Evolutionary conservation across 2,329 filamentous ascomycete genomes (phyloP).

Genomic region (Cladosporium velox): DNA sequence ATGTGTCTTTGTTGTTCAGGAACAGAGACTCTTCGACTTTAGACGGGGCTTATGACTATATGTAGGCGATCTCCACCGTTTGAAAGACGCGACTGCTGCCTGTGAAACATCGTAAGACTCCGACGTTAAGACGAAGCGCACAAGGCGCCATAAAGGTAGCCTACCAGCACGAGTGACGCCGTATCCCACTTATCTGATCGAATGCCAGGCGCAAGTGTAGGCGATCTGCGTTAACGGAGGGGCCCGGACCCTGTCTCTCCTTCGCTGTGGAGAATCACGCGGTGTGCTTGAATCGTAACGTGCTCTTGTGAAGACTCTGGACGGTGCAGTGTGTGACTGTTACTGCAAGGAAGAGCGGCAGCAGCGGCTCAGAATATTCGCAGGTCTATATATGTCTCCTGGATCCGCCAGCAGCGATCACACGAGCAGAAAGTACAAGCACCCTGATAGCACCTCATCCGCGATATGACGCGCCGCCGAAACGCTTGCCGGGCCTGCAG

Average conservation of each 20-base stretch:
- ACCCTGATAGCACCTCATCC: constrained; percentile 16
- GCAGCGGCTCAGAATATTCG: neutral
- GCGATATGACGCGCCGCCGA: constrained; percentile 11
- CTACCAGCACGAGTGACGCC: constrained; percentile 18
- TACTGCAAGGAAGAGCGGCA: neutral
- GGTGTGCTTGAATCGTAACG: constrained; percentile 3
- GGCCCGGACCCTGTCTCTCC: constrained; percentile 10
- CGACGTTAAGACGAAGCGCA: constrained; percentile 3
- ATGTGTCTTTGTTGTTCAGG: neutral
- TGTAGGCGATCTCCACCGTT: constrained; percentile 4
- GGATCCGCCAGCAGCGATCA: neutral
- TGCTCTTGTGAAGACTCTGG: neutral
- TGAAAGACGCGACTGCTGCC: constrained; percentile 11
- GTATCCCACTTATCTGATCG: constrained; percentile 19
- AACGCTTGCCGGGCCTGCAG: constrained; percentile 2
- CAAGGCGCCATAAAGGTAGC: constrained; percentile 11
- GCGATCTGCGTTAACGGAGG: constrained; percentile 20
- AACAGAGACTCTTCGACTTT: neutral
- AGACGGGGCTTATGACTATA: constrained; percentile 3
- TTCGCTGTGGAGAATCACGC: neutral
- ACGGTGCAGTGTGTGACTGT: neutral
- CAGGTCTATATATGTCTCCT: constrained; percentile 1
- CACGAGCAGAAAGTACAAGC: constrained; percentile 1
- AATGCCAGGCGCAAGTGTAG: constrained; percentile 12
- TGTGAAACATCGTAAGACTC: constrained; percentile 21